phyloP scores from a whole-genome alignment of 2,329 filamentous ascomycete species.

The Pyricularia sp. region DNA sequence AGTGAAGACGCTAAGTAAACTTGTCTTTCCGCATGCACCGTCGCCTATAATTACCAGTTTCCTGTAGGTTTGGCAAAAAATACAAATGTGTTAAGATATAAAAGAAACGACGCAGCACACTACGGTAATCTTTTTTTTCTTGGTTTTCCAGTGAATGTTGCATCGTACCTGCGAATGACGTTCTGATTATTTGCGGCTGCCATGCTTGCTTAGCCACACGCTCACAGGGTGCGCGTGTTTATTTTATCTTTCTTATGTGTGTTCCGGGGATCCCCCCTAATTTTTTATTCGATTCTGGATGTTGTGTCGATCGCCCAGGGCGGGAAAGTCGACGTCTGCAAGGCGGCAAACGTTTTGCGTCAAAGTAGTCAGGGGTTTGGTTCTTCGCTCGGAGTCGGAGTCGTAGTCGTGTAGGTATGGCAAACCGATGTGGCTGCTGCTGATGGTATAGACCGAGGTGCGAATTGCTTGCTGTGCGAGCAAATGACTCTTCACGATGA shows the following conservation, averaged over 20 bases:
- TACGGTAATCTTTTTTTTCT: not conserved
- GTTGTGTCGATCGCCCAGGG: not conserved
- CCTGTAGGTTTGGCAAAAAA: slow-evolving; percentile 38
- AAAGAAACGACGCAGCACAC: not conserved
- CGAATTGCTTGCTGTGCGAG: not conserved
- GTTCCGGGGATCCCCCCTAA: not conserved
- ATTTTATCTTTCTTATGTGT: not conserved
- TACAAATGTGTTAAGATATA: not conserved
- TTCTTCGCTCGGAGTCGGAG: not conserved
- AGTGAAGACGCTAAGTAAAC: slow-evolving; percentile 93
- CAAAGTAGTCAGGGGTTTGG: not conserved
- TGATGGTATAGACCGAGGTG: not conserved
- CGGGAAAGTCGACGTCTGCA: not conserved
- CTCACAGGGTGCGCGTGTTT: not conserved
- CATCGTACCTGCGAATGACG: slow-evolving; percentile 26
- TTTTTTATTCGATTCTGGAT: not conserved
- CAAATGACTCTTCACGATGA: not conserved
- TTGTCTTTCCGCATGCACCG: slow-evolving; percentile 96
- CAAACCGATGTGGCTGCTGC: not conserved
- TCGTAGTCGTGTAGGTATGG: not conserved
- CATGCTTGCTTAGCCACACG: slow-evolving; percentile 16
- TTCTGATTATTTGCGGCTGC: slow-evolving; percentile 22
- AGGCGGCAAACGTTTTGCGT: not conserved
- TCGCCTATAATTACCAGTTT: slow-evolving; percentile 96
- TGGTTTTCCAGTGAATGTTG: not conserved